These are phyloP conservation scores for Phytomonas sp. DNA, from an alignment of 208 protist species.

Conservation along the genomic window DNA sequence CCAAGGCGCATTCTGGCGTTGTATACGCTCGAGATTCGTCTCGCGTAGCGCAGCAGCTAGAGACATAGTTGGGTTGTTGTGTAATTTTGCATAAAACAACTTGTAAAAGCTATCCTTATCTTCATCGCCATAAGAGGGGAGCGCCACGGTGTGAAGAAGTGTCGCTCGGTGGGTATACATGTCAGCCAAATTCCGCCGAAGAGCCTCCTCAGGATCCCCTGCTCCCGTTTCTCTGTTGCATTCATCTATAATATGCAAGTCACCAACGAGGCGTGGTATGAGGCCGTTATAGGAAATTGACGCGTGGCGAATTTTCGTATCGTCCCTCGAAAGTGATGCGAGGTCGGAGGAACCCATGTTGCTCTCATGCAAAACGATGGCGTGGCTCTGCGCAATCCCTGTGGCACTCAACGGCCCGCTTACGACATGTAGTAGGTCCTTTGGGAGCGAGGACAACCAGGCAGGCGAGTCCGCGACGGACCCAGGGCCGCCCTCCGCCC, in stretches of 20 bases:
- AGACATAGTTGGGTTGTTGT: slow-evolving; percentile 17
- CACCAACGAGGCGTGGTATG: slow-evolving; percentile 16
- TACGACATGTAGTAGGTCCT: background rate
- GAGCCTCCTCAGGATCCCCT: background rate
- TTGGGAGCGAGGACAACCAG: background rate
- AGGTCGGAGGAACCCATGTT: background rate
- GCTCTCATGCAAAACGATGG: slow-evolving; percentile 25
- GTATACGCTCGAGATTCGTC: slow-evolving; percentile 18
- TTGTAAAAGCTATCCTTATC: slow-evolving; percentile 14
- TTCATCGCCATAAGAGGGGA: slow-evolving; percentile 12
- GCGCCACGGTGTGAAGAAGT: slow-evolving; percentile 18
- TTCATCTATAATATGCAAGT: slow-evolving; percentile 27
- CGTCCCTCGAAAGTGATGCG: background rate
- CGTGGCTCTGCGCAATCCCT: slow-evolving; percentile 13
- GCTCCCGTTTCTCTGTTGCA: background rate
- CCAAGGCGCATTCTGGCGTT: slow-evolving; percentile 39
- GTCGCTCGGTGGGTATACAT: slow-evolving; percentile 23
- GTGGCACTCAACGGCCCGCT: background rate
- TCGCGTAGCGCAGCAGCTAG: slow-evolving; percentile 25
- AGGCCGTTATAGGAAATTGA: slow-evolving; percentile 1
- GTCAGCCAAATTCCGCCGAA: slow-evolving; percentile 6
- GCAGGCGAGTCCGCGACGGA: no score
- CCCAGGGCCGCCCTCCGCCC: background rate
- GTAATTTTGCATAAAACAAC: slow-evolving; percentile 22
- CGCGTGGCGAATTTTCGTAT: background rate